phyloP scores from a whole-genome alignment of 2,329 filamentous ascomycete genomes.

The Calonectria pteridis region DNA sequence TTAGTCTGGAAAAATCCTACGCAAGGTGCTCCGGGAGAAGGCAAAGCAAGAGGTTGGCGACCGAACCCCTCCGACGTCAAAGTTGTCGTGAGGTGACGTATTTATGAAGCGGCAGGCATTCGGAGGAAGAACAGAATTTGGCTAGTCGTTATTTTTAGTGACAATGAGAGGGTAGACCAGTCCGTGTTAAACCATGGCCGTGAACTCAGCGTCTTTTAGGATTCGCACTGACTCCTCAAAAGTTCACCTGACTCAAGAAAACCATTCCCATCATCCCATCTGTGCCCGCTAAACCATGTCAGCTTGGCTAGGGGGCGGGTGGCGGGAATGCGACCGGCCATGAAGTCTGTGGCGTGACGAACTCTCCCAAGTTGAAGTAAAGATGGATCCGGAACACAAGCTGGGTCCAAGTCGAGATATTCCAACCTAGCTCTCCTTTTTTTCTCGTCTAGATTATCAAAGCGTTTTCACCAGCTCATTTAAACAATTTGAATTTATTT shows the following conservation, averaged over 20 bases:
- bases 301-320: not conserved
- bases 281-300: no score
- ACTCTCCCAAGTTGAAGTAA: not conserved
- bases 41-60: conserved; percentile 69
- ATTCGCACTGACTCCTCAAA: not conserved
- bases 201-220: not conserved
- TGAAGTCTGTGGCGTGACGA: not conserved
- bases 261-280: not conserved
- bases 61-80: not conserved
- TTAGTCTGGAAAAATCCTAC: conserved; percentile 74
- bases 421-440: not conserved
- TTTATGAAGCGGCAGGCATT: not conserved
- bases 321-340: not conserved
- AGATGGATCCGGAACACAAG: not conserved
- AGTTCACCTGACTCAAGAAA: not conserved
- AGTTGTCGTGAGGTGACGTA: not conserved
- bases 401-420: not conserved
- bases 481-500: no score
- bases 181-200: not conserved
- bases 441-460: not conserved
- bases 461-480: no score
- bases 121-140: not conserved
- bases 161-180: not conserved
- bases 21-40: conserved; percentile 75
- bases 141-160: not conserved